Base-by-base conservation (phyloP, 768 basidiomycete species). In the Calvatia gigantea region DNA sequence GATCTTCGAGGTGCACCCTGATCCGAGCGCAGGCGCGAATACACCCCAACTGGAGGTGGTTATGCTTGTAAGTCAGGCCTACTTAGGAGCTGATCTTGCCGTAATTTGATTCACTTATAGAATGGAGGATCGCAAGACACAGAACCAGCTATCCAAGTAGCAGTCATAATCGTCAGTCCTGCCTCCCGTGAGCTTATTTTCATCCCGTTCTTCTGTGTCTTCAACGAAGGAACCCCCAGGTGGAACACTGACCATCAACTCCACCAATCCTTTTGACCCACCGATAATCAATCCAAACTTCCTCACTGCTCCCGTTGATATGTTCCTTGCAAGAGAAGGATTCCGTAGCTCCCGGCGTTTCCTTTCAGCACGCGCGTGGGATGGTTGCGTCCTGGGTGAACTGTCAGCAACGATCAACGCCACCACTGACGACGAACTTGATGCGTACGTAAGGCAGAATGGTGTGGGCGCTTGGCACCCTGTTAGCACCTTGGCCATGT, bases 401-500 rank as follows among this genome's bases (percentile, higher is more conserved):
- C 19, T 19, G 9, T 9, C 39, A 2, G n/a, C 15, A 17, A 15
- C 29, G 2, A 15, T 35, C 12, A 38, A 41, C 17, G 33, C 25
- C 0, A 12, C 31, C 25, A 29, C 7, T 15, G 46, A 56, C 21
- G 37, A 49, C 1, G 55, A 56, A 28, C 28, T 28, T 14, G 55
- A 23, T n/a, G 27, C 29, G 0, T 67, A 57, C 35, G 45, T 71
- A 14, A 59, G 65, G 4, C 32, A 52, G 4, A 59, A 49, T 31
- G 51, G 57, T 1, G 35, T 46, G 14, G 62, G 66, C 1, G 47
- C 65, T 6, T 64, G 53, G 39, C 75, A 75, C 61, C 64, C 67
- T 7, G 62, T 62, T 11, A 64, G 69, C 2, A 69, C 69, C 1
- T 68, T 70, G 4, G 57, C 54, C 6, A 70, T 74, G 69, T 69